Base-by-base conservation (phyloP, 2,329 filamentous ascomycete species). In the Xenosphaeropsis pyriputrescens region DNA sequence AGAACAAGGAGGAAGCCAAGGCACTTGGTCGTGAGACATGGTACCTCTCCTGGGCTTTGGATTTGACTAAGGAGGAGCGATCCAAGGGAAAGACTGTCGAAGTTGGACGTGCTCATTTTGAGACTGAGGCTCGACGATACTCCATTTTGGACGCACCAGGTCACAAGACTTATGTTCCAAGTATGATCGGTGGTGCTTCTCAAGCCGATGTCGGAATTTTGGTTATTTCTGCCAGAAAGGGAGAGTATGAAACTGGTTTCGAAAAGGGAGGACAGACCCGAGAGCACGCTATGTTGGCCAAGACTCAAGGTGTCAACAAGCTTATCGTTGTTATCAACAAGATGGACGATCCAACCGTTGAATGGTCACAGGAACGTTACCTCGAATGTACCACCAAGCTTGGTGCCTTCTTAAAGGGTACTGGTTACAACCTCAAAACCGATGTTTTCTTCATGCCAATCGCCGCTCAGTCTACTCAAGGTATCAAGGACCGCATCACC, bases 171-270 rank as follows among this genome's bases (percentile, higher is more conserved):
- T 98, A 91, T 49, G 91, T 98, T 14, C 89, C 91, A 35, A 91
- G 81, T 69, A 98, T 98, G 91, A 93, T 98, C 55, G 88, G 89
- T 50, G 86, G 86, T 57, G 86, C 86, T 22, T 88, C 85, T 11
- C 86, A 94, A 62, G 86, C 86, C 35, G 86, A 94, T 59, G 79
- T 98, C 22, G 91, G 91, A 57, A 85, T 95, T 50, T 71, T 98
- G 34, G 91, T 98, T 56, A 95, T 96, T 54, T 93, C 84, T 37
- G 86, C 91, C 32, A 81, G 91, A 54, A 96, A 95, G 69, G 91
- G 91, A 55, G 91, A 98, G 64, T 98, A 96, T 60, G 91, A 98
- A 64, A 96, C 91, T 26, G 91, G 91, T 36, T 98, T 98, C 58
- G 91, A 98, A 52, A 83, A 81, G 67, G 91, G 91, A 45, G 89